Conservation (phyloP, 2,329 filamentous ascomycete species). For the Pseudonectria foliicola region DNA sequence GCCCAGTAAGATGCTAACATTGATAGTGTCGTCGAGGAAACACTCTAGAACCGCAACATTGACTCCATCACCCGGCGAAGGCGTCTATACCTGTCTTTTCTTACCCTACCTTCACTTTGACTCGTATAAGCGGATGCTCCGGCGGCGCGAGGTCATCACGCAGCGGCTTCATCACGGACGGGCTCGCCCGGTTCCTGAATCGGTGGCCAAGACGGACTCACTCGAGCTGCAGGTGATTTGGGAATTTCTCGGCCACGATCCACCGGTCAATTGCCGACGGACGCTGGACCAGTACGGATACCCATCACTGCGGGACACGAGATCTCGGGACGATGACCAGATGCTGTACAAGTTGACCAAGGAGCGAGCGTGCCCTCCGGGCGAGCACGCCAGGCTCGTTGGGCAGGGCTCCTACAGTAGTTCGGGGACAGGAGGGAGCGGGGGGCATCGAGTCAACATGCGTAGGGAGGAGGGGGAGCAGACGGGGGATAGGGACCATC, state of each 20-base stretch:
- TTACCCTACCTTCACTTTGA: slow-evolving; percentile 59
- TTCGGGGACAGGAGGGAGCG: slow-evolving; percentile 18
- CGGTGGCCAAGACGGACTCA: slow-evolving; percentile 46
- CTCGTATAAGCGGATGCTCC: slow-evolving; percentile 51
- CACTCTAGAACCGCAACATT: slow-evolving; percentile 21
- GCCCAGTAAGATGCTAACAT: neutral
- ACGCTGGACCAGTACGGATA: slow-evolving; percentile 60
- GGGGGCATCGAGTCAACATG: slow-evolving; percentile 18
- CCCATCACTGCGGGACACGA: slow-evolving; percentile 52
- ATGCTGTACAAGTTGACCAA: slow-evolving; percentile 62
- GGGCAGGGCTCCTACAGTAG: slow-evolving; percentile 25
- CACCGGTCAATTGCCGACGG: slow-evolving; percentile 53
- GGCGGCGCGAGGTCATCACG: slow-evolving; percentile 47
- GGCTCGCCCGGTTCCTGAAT: slow-evolving; percentile 46
- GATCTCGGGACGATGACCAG: slow-evolving; percentile 56
- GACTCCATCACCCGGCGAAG: slow-evolving; percentile 21
- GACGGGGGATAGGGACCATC: slow-evolving; percentile 26
- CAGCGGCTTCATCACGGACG: slow-evolving; percentile 46
- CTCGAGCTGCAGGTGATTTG: slow-evolving; percentile 55
- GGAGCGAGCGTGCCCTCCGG: slow-evolving; percentile 25
- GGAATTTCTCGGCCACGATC: slow-evolving; percentile 55
- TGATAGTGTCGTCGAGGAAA: slow-evolving; percentile 29
- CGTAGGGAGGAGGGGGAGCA: slow-evolving; percentile 21
- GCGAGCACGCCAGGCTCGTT: slow-evolving; percentile 18
- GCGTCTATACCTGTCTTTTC: slow-evolving; percentile 42